These are phyloP conservation scores for Coemansia sp. DNA, from an alignment of 192 early-diverging fungal species.

Conservation along the genomic window DNA sequence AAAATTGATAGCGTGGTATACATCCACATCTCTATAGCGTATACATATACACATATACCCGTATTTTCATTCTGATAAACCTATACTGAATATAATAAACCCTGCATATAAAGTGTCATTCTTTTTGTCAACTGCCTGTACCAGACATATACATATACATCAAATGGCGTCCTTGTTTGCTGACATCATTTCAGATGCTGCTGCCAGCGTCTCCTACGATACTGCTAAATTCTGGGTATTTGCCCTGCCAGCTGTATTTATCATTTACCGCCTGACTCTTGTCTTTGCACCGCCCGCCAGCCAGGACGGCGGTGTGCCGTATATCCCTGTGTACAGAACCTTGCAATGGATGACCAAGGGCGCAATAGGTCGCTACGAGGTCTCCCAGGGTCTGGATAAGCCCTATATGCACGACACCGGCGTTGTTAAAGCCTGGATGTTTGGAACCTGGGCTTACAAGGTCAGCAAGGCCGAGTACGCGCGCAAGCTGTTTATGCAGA, in stretches of 20 bases:
- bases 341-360: slow-evolving; percentile 41
- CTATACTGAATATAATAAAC: too few species aligned
- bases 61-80: too few species aligned
- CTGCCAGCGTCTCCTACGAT: not conserved
- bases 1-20: too few species aligned
- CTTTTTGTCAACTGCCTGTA: too few species aligned
- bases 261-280: slow-evolving; percentile 17
- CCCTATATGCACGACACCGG: slow-evolving; percentile 27
- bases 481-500: slow-evolving; percentile 50
- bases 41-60: too few species aligned
- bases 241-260: slow-evolving; percentile 6
- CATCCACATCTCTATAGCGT: too few species aligned
- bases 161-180: too few species aligned
- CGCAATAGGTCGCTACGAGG: slow-evolving; percentile 42
- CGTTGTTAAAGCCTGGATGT: slow-evolving; percentile 54
- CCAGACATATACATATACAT: too few species aligned
- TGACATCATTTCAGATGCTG: not conserved
- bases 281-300: slow-evolving; percentile 21
- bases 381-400: slow-evolving; percentile 44
- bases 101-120: too few species aligned
- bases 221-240: slow-evolving; percentile 3
- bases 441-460: slow-evolving; percentile 52
- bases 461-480: slow-evolving; percentile 49
- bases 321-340: slow-evolving; percentile 43
- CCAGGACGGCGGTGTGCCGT: slow-evolving; percentile 48